A percentile compares a stretch with the other conserved stretches of the same genome.
Evolutionary conservation across 129 eudicot genomes (phyloP).

Genomic region (Glebionis coronaria): DNA sequence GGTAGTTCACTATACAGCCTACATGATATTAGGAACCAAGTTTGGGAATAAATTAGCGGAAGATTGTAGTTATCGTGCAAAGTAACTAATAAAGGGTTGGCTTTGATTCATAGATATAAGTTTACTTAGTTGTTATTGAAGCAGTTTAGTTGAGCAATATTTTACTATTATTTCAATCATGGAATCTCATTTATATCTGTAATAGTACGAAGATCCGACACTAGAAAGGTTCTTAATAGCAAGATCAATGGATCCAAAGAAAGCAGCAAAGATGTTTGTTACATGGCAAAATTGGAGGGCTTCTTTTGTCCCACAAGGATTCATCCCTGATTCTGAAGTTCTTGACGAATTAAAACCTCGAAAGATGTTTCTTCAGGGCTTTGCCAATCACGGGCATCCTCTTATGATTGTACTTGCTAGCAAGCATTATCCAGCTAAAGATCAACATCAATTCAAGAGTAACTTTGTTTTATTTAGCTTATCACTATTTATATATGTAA

Average conservation of each 20-base stretch:
- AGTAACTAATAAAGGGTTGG: too few species aligned
- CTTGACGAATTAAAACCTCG: slow-evolving; percentile 33
- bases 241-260: slow-evolving; percentile 51
- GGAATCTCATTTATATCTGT: slow-evolving; percentile 8
- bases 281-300: slow-evolving; percentile 58
- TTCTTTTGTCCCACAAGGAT: slow-evolving; percentile 40
- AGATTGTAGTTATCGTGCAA: too few species aligned
- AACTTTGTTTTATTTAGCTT: neutral
- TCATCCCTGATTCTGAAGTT: slow-evolving; percentile 49
- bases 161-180: neutral
- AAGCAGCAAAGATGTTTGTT: slow-evolving; percentile 60
- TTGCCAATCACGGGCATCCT: slow-evolving; percentile 35
- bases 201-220: slow-evolving; percentile 41
- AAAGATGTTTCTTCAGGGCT: slow-evolving; percentile 45
- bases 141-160: too few species aligned
- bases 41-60: too few species aligned
- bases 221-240: slow-evolving; percentile 54
- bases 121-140: too few species aligned
- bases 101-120: too few species aligned
- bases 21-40: too few species aligned
- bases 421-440: slow-evolving; percentile 49
- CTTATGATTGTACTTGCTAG: slow-evolving; percentile 28
- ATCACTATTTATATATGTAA: neutral
- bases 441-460: slow-evolving; percentile 59
- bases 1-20: too few species aligned